Evolutionary conservation across 164 flowering plant species (phyloP), one percentile per base, ranked within the genome.

Genomic region (Akebia trifoliata): DNA sequence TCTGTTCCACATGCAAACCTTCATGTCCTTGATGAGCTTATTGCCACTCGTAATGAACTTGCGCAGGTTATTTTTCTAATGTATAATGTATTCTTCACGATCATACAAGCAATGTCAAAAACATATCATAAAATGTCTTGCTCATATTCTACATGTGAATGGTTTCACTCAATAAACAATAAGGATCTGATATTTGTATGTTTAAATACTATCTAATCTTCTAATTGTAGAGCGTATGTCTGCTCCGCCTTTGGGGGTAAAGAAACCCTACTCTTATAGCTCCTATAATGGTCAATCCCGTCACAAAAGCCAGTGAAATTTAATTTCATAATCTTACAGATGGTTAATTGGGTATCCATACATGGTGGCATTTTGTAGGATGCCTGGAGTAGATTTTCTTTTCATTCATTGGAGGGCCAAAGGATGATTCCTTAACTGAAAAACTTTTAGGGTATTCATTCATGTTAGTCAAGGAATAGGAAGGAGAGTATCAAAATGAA

Each of bases 1-100:
- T 87, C 95, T 68, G 82, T 66, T 50, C 97, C 99, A 39, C 78
- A 20, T 48, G 91, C 91, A 63, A 94, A 94, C 63, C 83, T 83
- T 54, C 75, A 48, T 64, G 86, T 94, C 58, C 93, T 94, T 54
- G 90, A 94, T 68, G 78, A 80, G 66, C 91, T 94, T 63, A 86
- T 90, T 45, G 79, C 81, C 60, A 71, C 91, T 29, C 95, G 97
- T 49, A 85, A 94, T 71, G 93, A 86, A 63, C 75, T 87, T 64
- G 81, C 96, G 47, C 81, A 86, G 97, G 97, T 89, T 67, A 64
- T 34, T 46, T 54, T 58, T 49, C 42, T 30, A 37, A 8, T 18
- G 11, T 20, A 9, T 53, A 31, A 8, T 36, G 7, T 36, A 12
- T 26, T 22, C 28, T 67, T 15, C 44, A 32, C 5, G 26, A 31